phyloP scores from a whole-genome alignment of 257 asterid species.

The Fraxinus quadrangulata region DNA sequence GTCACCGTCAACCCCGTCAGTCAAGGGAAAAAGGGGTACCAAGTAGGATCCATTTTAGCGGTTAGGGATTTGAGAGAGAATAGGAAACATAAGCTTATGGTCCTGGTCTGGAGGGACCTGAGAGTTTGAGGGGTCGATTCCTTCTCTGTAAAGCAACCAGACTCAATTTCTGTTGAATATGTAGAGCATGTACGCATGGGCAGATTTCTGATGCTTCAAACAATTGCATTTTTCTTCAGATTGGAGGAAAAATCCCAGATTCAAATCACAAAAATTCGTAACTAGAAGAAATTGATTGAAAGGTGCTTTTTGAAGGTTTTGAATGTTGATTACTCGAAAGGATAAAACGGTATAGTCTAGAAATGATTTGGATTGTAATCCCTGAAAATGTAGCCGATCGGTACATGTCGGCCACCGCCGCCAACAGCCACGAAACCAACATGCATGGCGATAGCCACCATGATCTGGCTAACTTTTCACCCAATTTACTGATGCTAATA shows the following conservation, averaged over 20 bases:
- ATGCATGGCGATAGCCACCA: constrained; percentile 37
- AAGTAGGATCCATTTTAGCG: constrained; percentile 96
- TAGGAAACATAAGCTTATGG: constrained; percentile 92
- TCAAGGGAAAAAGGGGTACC: constrained; percentile 44
- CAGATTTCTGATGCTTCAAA: constrained; percentile 87
- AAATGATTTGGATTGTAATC: too few species aligned
- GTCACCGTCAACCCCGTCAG: too few species aligned
- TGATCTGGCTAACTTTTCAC: constrained; percentile 41
- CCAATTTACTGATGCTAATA: constrained; percentile 44
- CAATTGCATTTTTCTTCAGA: constrained; percentile 62
- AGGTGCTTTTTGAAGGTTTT: neutral
- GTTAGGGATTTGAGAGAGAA: constrained; percentile 93
- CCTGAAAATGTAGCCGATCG: constrained; percentile 48
- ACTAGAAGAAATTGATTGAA: neutral
- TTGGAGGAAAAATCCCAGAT: neutral
- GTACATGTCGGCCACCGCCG: constrained; percentile 36
- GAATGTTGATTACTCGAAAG: neutral
- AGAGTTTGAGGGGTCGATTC: constrained; percentile 95
- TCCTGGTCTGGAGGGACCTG: constrained; percentile 66
- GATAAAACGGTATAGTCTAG: neutral
- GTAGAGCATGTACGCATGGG: constrained; percentile 85
- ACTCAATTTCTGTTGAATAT: constrained; percentile 86
- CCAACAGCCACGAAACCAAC: constrained; percentile 22
- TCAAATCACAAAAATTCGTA: neutral
- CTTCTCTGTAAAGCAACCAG: constrained; percentile 85